Evolutionary conservation across 108 stramenopile genomes (phyloP).

Genomic region (Cyclotella sp.): DNA sequence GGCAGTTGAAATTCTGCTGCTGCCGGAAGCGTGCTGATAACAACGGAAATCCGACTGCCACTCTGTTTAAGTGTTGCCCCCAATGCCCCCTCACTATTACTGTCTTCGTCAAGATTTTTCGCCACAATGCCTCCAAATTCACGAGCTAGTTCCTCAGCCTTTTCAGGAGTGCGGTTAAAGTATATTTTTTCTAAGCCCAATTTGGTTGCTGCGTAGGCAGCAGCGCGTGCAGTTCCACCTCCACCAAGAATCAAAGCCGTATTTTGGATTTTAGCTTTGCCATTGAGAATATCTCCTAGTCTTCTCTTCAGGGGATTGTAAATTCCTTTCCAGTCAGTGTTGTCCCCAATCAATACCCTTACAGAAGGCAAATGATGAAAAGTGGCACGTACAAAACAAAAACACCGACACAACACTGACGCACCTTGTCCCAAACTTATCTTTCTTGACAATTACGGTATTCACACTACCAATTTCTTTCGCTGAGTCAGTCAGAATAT

Average conservation of each 20-base stretch:
- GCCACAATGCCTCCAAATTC: conserved; percentile 90
- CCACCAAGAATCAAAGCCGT: conserved; percentile 94
- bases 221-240: conserved; percentile 97
- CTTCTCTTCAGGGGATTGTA: conserved; percentile 85
- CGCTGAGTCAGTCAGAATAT: conserved; percentile 93
- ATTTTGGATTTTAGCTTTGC: conserved; percentile 9
- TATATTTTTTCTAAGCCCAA: conserved; percentile 89
- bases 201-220: conserved; percentile 84
- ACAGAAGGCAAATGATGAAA: not conserved
- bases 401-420: not conserved
- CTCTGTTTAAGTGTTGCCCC: conserved; percentile 36
- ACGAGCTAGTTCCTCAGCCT: conserved; percentile 89
- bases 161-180: conserved; percentile 93
- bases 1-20: conserved; percentile 91
- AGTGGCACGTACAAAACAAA: no score
- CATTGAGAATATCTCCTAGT: conserved; percentile 55
- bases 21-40: conserved; percentile 95
- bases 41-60: conserved; percentile 61
- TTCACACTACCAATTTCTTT: conserved; percentile 98
- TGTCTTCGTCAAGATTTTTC: conserved; percentile 58
- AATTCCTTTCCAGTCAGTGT: conserved; percentile 99
- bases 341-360: conserved; percentile 90
- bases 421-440: conserved; percentile 57
- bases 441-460: conserved; percentile 81
- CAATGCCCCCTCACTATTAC: conserved; percentile 31